These are phyloP conservation scores for Trichophyton equinum DNA, from an alignment of 2,329 filamentous ascomycete species.

Conservation along the genomic window DNA sequence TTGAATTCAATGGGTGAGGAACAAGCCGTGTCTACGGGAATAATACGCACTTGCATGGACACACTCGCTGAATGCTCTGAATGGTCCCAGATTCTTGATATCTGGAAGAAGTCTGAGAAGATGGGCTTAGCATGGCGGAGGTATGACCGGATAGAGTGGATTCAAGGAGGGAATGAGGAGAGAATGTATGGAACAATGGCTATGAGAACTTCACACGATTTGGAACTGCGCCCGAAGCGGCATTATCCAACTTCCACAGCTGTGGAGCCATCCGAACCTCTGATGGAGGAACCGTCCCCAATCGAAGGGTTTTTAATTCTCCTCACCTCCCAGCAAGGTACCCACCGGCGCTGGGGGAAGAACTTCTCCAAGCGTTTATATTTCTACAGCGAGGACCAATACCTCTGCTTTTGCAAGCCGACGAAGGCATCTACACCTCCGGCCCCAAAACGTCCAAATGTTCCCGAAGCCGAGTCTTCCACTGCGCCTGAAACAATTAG, in stretches of 20 bases:
- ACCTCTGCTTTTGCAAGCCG: constrained; percentile 49
- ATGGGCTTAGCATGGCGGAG: constrained; percentile 57
- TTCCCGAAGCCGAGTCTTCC: constrained; percentile 37
- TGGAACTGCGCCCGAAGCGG: constrained; percentile 52
- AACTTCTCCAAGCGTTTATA: constrained; percentile 55
- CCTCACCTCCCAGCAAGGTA: constrained; percentile 50
- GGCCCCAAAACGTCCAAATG: constrained; percentile 41
- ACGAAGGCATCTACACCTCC: constrained; percentile 48
- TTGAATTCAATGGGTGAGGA: constrained; percentile 33
- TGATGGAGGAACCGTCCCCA: constrained; percentile 46
- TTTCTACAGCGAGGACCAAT: constrained; percentile 52
- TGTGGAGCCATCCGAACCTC: constrained; percentile 26
- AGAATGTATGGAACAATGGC: constrained; percentile 58
- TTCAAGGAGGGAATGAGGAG: constrained; percentile 52
- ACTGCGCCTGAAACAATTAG: constrained; percentile 43
- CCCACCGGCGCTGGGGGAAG: constrained; percentile 45
- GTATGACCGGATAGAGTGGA: constrained; percentile 57
- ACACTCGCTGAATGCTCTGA: constrained; percentile 45
- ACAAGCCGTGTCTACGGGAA: constrained; percentile 42
- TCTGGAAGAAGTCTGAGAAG: constrained; percentile 46
- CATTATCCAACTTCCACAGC: constrained; percentile 48
- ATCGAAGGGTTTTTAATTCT: constrained; percentile 55
- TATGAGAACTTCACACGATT: constrained; percentile 53
- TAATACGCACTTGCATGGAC: constrained; percentile 46
- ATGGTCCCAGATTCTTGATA: constrained; percentile 46